phyloP scores from a whole-genome alignment of 2,329 filamentous ascomycete species.

The Alternaria arbusti region DNA sequence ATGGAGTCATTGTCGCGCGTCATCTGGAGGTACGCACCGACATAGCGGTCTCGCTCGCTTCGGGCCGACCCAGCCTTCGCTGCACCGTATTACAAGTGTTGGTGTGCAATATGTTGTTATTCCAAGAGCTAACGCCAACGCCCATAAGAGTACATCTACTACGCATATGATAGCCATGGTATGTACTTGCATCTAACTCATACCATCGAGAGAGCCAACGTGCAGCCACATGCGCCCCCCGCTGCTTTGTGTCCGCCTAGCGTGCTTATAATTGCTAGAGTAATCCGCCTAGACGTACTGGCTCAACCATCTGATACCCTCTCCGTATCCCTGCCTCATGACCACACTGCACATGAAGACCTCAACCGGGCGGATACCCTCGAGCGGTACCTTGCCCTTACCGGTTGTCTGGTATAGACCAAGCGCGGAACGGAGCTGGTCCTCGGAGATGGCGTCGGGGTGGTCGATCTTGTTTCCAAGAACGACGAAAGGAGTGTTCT shows the following conservation, averaged over 20 bases:
- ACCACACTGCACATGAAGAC: conserved; percentile 98
- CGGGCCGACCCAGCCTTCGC: background rate
- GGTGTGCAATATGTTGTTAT: conserved; percentile 17
- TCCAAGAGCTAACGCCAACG: conserved; percentile 27
- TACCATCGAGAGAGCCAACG: background rate
- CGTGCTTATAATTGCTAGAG: background rate
- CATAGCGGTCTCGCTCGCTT: background rate
- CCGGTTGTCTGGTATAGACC: conserved; percentile 77
- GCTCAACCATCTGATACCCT: conserved; percentile 52
- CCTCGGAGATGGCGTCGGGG: conserved; percentile 92
- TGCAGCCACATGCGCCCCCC: background rate
- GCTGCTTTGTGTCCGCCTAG: background rate
- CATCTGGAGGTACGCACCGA: background rate
- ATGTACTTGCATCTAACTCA: conserved; percentile 5
- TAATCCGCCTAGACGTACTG: conserved; percentile 45
- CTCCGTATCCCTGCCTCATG: conserved; percentile 78
- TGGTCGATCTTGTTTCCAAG: conserved; percentile 99
- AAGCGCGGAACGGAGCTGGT: conserved; percentile 89
- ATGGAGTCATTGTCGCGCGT: background rate
- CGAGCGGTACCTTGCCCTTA: conserved; percentile 48
- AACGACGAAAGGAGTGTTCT: conserved; percentile 94
- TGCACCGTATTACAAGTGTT: background rate
- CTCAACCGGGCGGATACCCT: conserved; percentile 69
- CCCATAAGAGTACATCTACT: conserved; percentile 15
- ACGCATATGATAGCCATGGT: conserved; percentile 14